Evolutionary conservation across 106 monocot species (phyloP).

Genomic region (Hemerocallis citrina): DNA sequence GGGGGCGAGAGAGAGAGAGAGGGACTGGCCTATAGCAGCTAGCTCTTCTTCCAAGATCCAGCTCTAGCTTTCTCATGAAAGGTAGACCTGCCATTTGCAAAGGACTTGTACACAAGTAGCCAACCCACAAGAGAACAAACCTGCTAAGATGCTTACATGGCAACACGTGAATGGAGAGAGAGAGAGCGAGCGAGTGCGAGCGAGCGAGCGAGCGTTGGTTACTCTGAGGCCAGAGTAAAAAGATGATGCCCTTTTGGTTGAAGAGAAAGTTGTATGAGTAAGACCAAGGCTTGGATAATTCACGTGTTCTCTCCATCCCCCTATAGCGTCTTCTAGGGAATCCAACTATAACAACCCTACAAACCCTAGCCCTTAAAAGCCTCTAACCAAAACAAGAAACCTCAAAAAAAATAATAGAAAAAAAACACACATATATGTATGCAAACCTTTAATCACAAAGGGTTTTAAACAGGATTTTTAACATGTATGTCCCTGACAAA

Average conservation of each 20-base stretch:
- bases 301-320: slow-evolving; percentile 49
- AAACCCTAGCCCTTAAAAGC: slow-evolving; percentile 9
- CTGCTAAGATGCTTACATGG: slow-evolving; percentile 43
- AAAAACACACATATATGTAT: no score
- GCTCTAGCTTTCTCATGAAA: slow-evolving; percentile 51
- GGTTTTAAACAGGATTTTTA: no score
- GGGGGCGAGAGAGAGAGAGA: slow-evolving; percentile 1
- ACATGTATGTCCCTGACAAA: no score
- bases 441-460: no score
- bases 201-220: no score
- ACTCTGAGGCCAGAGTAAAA: slow-evolving; percentile 4
- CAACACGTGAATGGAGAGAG: slow-evolving; percentile 55
- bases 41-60: slow-evolving; percentile 13
- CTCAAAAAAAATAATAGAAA: no score
- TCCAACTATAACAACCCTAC: neutral
- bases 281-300: slow-evolving; percentile 9
- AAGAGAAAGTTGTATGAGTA: slow-evolving; percentile 8
- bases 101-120: slow-evolving; percentile 23
- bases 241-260: slow-evolving; percentile 6
- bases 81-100: slow-evolving; percentile 23
- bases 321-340: no score
- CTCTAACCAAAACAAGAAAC: neutral
- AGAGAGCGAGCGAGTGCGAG: neutral
- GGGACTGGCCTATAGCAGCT: no score
- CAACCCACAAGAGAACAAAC: slow-evolving; percentile 54